Percentiles rank a stretch among this genome's conserved stretches.
Conservation (phyloP, 228 moss, liverwort and hornwort species). For the Sphagnum magellanicum region DNA sequence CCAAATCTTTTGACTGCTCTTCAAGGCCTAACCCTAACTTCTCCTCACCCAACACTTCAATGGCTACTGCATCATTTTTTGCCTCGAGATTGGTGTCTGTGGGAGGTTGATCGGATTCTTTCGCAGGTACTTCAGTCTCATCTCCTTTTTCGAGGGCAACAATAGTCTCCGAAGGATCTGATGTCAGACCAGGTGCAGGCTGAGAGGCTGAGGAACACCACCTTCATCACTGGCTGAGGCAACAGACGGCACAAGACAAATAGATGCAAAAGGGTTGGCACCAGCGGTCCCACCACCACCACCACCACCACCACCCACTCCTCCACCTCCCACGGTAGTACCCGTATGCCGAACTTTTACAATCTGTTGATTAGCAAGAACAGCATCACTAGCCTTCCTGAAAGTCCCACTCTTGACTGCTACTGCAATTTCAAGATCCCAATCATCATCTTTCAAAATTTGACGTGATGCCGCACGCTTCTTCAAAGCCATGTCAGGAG, state of each 20-base stretch:
- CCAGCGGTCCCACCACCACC: constrained; percentile 5
- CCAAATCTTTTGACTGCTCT: constrained; percentile 12
- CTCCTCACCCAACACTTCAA: constrained; percentile 13
- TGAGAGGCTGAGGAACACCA: constrained; percentile 1
- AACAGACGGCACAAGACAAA: constrained; percentile 67
- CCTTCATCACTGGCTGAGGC: constrained; percentile 2
- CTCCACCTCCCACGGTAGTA: constrained; percentile 11
- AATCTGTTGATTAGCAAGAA: constrained; percentile 78
- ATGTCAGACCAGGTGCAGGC: not conserved
- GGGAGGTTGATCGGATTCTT: constrained; percentile 1
- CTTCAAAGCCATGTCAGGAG: constrained; percentile 46
- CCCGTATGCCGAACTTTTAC: constrained; percentile 86
- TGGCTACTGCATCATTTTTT: not conserved
- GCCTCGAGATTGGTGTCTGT: not conserved
- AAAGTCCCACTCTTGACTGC: constrained; percentile 51
- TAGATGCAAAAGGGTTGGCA: constrained; percentile 74
- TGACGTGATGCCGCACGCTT: constrained; percentile 83
- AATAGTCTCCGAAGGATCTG: constrained; percentile 10
- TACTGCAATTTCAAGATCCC: constrained; percentile 40
- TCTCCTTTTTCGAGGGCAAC: constrained; percentile 16
- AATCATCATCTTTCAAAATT: constrained; percentile 82
- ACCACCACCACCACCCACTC: no score
- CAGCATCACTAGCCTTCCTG: constrained; percentile 72
- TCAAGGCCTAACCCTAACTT: constrained; percentile 9
- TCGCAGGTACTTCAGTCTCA: constrained; percentile 3